phyloP scores from a whole-genome alignment of 306 rosid genomes.

The Castanea sativa region DNA sequence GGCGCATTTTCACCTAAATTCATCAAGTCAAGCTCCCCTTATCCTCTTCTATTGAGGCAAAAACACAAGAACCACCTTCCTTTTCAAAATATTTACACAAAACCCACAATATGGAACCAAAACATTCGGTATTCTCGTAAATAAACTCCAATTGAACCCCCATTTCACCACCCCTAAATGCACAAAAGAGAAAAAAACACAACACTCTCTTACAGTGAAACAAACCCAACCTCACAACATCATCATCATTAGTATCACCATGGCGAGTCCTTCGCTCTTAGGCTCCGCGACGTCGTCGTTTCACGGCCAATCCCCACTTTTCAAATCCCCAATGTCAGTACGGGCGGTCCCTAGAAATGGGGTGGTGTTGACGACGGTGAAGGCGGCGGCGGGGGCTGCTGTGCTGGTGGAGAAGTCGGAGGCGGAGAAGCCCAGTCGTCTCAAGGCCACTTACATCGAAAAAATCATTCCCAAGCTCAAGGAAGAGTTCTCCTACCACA shows the following conservation, averaged over 20 bases:
- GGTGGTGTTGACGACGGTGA: slow-evolving; percentile 41
- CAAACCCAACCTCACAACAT: too few relatives aligned
- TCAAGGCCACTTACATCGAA: slow-evolving; percentile 58
- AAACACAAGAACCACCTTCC: background rate
- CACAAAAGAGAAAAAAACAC: too few relatives aligned
- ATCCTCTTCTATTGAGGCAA: slow-evolving; percentile 16
- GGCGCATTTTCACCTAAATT: too few relatives aligned
- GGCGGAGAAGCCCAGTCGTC: slow-evolving; percentile 57
- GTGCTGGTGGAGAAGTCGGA: slow-evolving; percentile 87
- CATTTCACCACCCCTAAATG: background rate
- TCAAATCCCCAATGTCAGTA: slow-evolving; percentile 28
- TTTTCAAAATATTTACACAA: background rate
- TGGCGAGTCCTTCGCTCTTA: slow-evolving; percentile 69
- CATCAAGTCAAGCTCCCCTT: background rate
- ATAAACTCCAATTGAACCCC: background rate
- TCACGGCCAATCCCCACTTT: slow-evolving; percentile 46
- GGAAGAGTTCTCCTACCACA: slow-evolving; percentile 83
- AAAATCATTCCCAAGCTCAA: slow-evolving; percentile 72
- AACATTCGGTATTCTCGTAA: slow-evolving; percentile 7
- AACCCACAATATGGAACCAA: background rate
- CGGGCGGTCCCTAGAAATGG: slow-evolving; percentile 25
- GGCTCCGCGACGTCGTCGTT: slow-evolving; percentile 69
- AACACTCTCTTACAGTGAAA: too few relatives aligned
- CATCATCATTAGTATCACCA: slow-evolving; percentile 9
- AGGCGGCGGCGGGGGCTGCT: slow-evolving; percentile 49